A percentile compares a stretch with the other conserved stretches of the same genome.
phyloP scores from a whole-genome alignment of 2,329 filamentous ascomycete species.

The Alternaria incomplexa region DNA sequence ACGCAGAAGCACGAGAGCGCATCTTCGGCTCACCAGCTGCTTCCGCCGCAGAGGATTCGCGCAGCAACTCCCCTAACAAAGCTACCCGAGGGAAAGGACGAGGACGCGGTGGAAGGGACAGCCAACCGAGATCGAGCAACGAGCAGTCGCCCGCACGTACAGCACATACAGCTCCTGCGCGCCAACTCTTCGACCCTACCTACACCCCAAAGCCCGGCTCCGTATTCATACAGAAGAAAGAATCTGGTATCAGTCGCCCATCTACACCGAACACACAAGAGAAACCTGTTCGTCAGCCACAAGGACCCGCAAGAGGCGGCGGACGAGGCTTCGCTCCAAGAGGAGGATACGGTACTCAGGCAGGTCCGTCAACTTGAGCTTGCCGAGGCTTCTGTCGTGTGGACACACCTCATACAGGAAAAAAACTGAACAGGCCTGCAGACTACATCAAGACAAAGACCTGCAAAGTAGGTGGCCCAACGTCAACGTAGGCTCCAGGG shows the following conservation, averaged over 20 bases:
- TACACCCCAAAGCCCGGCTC: slow-evolving; percentile 70
- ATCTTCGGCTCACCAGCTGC: slow-evolving; percentile 72
- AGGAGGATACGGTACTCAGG: slow-evolving; percentile 49
- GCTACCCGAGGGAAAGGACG: slow-evolving; percentile 45
- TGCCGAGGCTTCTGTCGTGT: not conserved
- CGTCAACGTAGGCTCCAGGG: not conserved
- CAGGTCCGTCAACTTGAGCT: slow-evolving; percentile 26
- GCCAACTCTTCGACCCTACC: slow-evolving; percentile 79
- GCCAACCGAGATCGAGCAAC: slow-evolving; percentile 46
- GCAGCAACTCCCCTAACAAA: slow-evolving; percentile 44
- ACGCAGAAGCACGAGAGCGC: slow-evolving; percentile 86
- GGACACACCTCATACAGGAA: not conserved
- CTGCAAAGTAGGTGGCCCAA: not conserved
- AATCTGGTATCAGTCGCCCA: slow-evolving; percentile 54
- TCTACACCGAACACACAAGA: slow-evolving; percentile 67
- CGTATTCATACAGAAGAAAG: slow-evolving; percentile 52
- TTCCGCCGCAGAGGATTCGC: slow-evolving; percentile 43
- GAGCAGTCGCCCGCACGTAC: slow-evolving; percentile 45
- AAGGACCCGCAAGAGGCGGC: slow-evolving; percentile 76
- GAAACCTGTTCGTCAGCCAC: slow-evolving; percentile 74
- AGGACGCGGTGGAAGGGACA: slow-evolving; percentile 46
- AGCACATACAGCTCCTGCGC: slow-evolving; percentile 37
- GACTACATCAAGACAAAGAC: not conserved
- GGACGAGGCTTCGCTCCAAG: slow-evolving; percentile 77
- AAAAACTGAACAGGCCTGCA: not conserved